Evolutionary conservation across 2,329 filamentous ascomycete genomes (phyloP).

Genomic region (Harringtonia lauricola): DNA sequence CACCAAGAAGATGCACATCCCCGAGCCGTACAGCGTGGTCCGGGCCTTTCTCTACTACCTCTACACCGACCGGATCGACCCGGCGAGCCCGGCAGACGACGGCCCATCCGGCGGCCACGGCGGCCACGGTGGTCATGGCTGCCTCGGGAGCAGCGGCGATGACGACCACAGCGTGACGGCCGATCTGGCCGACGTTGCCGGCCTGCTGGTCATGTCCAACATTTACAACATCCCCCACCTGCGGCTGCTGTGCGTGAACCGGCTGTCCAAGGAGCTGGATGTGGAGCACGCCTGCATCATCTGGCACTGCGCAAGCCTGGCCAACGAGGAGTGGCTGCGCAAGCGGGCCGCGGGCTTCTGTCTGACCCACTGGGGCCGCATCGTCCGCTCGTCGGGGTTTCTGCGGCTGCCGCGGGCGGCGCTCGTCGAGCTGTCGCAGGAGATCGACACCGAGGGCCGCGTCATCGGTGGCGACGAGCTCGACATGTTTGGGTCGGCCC

Average conservation of each 20-base stretch:
- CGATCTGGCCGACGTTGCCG: conserved; percentile 75
- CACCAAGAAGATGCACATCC: conserved; percentile 94
- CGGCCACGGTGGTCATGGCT: neutral
- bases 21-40: conserved; percentile 88
- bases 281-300: conserved; percentile 91
- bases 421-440: conserved; percentile 83
- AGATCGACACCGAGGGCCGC: conserved; percentile 86
- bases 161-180: conserved; percentile 45
- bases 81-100: conserved; percentile 30
- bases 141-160: neutral
- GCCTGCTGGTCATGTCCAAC: conserved; percentile 93
- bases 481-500: conserved; percentile 39
- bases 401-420: conserved; percentile 65
- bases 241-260: conserved; percentile 80
- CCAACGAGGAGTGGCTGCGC: conserved; percentile 88
- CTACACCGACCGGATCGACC: conserved; percentile 84
- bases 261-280: conserved; percentile 81
- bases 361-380: conserved; percentile 85
- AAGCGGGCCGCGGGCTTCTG: conserved; percentile 81
- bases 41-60: conserved; percentile 93
- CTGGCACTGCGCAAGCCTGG: conserved; percentile 86
- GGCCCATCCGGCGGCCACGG: neutral
- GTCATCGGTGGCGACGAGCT: conserved; percentile 83
- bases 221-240: conserved; percentile 96
- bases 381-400: conserved; percentile 85